Percentiles rank a stretch among this genome's conserved stretches.
These are phyloP conservation scores for Beauveria sp. DNA, from an alignment of 2,329 filamentous ascomycete genomes.

Conservation along the genomic window DNA sequence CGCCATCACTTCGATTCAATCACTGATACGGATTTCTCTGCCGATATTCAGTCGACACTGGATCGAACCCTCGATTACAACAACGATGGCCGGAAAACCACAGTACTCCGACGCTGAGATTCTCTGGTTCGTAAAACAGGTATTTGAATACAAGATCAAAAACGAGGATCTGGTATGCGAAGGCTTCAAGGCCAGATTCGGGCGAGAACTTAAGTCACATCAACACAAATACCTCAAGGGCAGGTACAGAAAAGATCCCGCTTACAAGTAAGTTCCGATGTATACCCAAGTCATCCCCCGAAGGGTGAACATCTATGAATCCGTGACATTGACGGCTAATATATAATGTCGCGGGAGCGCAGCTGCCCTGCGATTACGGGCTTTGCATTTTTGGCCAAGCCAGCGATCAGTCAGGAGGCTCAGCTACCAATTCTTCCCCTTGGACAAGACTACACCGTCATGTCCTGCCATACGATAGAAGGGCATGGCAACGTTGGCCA, in stretches of 20 bases:
- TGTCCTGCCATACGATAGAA: neutral
- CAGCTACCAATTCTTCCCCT: too few relatives aligned
- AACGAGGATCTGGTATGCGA: neutral
- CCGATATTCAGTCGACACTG: neutral
- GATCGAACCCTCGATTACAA: neutral
- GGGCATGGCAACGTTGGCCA: neutral
- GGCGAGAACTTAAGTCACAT: neutral
- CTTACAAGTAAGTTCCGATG: neutral
- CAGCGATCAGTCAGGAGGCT: too few relatives aligned
- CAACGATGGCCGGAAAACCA: constrained; percentile 26
- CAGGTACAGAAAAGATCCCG: neutral
- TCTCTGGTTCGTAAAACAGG: constrained; percentile 25
- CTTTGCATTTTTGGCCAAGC: too few relatives aligned
- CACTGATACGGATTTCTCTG: neutral
- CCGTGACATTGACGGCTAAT: neutral
- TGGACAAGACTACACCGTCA: neutral
- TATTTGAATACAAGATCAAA: constrained; percentile 18
- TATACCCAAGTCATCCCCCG: neutral
- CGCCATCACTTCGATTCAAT: neutral
- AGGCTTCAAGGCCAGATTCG: neutral
- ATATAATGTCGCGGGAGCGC: too few relatives aligned
- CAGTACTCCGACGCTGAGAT: constrained; percentile 29
- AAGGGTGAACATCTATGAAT: neutral
- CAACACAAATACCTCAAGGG: neutral
- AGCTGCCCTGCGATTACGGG: too few relatives aligned